Evolutionary conservation across 495 filamentous ascomycete species (phyloP).

Genomic region (Chaetomium tenue): DNA sequence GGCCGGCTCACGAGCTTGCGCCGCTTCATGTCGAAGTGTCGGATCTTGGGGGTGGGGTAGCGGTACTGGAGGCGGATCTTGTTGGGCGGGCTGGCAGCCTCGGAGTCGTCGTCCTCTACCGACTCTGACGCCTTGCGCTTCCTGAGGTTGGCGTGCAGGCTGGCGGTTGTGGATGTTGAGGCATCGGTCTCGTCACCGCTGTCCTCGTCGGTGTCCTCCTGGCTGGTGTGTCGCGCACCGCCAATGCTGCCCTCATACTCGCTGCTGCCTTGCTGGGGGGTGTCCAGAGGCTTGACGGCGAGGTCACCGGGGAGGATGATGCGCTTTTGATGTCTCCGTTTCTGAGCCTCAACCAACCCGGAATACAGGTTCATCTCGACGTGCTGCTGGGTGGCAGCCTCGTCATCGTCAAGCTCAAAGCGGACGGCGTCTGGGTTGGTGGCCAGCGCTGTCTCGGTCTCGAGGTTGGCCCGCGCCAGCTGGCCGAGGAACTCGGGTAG

Average conservation of each 20-base stretch:
- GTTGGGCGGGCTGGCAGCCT: slow-evolving; percentile 17
- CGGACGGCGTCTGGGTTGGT: slow-evolving; percentile 24
- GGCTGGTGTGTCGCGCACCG: neutral
- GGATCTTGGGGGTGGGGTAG: slow-evolving; percentile 15
- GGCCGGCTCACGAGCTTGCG: slow-evolving; percentile 17
- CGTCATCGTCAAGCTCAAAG: slow-evolving; percentile 29
- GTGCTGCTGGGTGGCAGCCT: slow-evolving; percentile 23
- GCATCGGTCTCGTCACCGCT: slow-evolving; percentile 28
- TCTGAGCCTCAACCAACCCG: slow-evolving; percentile 26
- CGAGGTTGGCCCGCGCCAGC: slow-evolving; percentile 31
- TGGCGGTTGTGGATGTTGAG: slow-evolving; percentile 29
- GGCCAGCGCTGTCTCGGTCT: slow-evolving; percentile 29
- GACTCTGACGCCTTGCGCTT: slow-evolving; percentile 29
- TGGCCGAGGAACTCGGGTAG: slow-evolving; percentile 35
- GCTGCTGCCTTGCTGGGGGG: slow-evolving; percentile 12
- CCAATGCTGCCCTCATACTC: slow-evolving; percentile 8
- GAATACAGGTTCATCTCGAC: slow-evolving; percentile 31
- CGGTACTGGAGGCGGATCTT: slow-evolving; percentile 29
- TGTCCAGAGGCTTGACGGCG: slow-evolving; percentile 10
- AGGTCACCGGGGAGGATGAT: slow-evolving; percentile 22
- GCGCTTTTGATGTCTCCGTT: slow-evolving; percentile 18
- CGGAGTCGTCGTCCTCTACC: neutral
- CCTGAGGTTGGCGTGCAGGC: slow-evolving; percentile 23
- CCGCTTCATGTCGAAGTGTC: slow-evolving; percentile 21
- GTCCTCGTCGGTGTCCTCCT: neutral